These are phyloP conservation scores for Linnemannia elongata DNA, from an alignment of 192 early-diverging fungal species.

Conservation along the genomic window DNA sequence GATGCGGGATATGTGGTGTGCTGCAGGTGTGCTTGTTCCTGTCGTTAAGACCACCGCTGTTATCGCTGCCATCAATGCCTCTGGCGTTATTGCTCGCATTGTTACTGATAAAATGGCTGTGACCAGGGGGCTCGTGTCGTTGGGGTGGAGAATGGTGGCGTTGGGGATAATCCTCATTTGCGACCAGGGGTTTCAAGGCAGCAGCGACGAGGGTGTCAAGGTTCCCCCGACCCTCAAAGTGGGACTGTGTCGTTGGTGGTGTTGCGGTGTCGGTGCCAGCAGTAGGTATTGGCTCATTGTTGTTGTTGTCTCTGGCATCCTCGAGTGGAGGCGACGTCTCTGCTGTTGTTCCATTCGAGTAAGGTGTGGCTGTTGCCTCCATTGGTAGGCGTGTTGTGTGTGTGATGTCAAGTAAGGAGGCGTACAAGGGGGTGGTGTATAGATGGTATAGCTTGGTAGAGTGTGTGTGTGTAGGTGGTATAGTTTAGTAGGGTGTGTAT, in stretches of 20 bases:
- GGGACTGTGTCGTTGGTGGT: neutral
- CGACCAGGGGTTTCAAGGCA: conserved; percentile 35
- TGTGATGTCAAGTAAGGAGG: too few species aligned
- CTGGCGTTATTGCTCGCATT: conserved; percentile 7
- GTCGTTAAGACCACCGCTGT: neutral
- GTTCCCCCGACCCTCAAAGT: conserved; percentile 27
- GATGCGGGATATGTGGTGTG: neutral
- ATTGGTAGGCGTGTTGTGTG: neutral
- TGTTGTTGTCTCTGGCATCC: neutral
- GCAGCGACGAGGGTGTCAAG: conserved; percentile 45
- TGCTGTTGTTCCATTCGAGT: neutral
- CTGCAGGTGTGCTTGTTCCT: neutral
- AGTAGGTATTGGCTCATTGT: neutral
- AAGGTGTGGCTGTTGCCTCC: neutral
- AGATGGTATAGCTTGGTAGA: neutral
- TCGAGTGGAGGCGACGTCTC: neutral
- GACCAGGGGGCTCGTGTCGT: neutral
- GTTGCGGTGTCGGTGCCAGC: neutral
- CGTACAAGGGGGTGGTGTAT: neutral
- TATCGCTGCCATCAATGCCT: neutral
- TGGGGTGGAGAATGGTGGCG: conserved; percentile 14
- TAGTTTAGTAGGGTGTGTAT: neutral
- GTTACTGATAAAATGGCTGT: neutral
- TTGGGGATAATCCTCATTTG: neutral
- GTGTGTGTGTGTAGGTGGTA: neutral